Conservation (phyloP, 2,329 filamentous ascomycete species). For the Periconia sp. region DNA sequence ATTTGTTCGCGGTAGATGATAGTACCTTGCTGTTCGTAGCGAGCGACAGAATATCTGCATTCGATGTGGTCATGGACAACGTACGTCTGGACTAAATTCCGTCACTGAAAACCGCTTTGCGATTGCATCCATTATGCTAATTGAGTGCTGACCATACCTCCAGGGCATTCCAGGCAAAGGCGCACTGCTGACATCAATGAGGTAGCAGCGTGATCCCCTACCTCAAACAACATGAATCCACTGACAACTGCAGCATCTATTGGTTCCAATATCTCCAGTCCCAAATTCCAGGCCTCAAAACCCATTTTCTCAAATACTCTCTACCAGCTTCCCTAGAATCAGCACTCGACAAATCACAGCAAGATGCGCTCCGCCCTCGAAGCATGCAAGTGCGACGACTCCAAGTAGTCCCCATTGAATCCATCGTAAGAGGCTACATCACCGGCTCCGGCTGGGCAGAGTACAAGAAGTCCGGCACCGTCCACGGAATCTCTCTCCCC, state of each 20-base stretch:
- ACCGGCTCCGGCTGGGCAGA: constrained; percentile 85
- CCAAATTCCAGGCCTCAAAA: constrained; percentile 63
- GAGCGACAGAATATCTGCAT: constrained; percentile 91
- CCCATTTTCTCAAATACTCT: constrained; percentile 66
- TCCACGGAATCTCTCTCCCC: constrained; percentile 76
- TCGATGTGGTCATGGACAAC: constrained; percentile 89
- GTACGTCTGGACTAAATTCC: constrained; percentile 49
- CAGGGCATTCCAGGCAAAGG: constrained; percentile 74
- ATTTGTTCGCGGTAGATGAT: constrained; percentile 76
- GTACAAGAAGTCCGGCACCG: constrained; percentile 74
- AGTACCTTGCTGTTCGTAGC: constrained; percentile 80
- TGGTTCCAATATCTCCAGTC: constrained; percentile 70
- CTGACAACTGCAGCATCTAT: constrained; percentile 49
- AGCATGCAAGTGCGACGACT: constrained; percentile 79
- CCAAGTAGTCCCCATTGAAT: constrained; percentile 78
- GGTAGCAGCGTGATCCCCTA: constrained; percentile 37
- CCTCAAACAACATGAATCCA: not conserved
- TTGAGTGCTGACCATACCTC: constrained; percentile 2
- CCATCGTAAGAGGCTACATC: constrained; percentile 88
- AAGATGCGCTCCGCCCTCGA: constrained; percentile 63
- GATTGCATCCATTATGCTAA: not conserved
- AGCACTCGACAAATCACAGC: constrained; percentile 25
- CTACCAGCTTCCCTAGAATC: constrained; percentile 60
- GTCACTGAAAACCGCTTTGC: not conserved
- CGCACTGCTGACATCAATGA: constrained; percentile 70